These are phyloP conservation scores for Colletotrichum liriopes DNA, from an alignment of 2,329 filamentous ascomycete genomes.

Conservation along the genomic window DNA sequence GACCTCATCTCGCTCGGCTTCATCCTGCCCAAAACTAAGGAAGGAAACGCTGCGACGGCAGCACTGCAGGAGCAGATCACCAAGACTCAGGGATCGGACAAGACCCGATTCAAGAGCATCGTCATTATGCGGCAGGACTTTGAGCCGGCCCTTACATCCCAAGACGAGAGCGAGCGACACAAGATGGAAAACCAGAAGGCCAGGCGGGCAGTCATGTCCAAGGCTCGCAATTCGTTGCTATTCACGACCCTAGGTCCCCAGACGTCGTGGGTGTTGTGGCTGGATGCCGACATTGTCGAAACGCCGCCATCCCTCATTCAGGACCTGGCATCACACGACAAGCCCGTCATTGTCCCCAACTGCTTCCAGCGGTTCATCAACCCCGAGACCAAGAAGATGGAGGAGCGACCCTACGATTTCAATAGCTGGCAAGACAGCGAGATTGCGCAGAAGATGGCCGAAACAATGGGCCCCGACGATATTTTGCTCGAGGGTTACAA, in stretches of 20 bases:
- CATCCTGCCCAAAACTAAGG: conserved; percentile 93
- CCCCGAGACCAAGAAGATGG: conserved; percentile 75
- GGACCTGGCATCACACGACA: conserved; percentile 89
- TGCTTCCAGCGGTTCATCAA: conserved; percentile 93
- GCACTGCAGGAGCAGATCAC: conserved; percentile 88
- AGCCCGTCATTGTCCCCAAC: conserved; percentile 94
- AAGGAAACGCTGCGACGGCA: conserved; percentile 89
- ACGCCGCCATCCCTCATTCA: conserved; percentile 89
- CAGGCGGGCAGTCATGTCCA: conserved; percentile 90
- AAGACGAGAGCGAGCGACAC: conserved; percentile 91
- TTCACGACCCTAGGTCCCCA: conserved; percentile 94
- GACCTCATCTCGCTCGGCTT: conserved; percentile 96
- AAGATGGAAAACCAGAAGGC: conserved; percentile 92
- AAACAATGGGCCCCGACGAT: conserved; percentile 90
- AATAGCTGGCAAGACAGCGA: conserved; percentile 97
- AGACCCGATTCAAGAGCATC: conserved; percentile 90
- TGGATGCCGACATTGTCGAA: conserved; percentile 94
- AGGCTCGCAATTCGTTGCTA: conserved; percentile 92
- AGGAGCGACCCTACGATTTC: conserved; percentile 92
- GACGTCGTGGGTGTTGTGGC: conserved; percentile 97
- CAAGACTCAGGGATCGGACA: conserved; percentile 87
- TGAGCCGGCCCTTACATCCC: conserved; percentile 83
- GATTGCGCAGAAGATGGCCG: conserved; percentile 81
- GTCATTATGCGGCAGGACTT: conserved; percentile 97
- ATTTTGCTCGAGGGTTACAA: conserved; percentile 94